A percentile compares a stretch with the other conserved stretches of the same genome.
These are phyloP conservation scores for Microsporum audouinii DNA, from an alignment of 2,329 filamentous ascomycete species.

Conservation along the genomic window DNA sequence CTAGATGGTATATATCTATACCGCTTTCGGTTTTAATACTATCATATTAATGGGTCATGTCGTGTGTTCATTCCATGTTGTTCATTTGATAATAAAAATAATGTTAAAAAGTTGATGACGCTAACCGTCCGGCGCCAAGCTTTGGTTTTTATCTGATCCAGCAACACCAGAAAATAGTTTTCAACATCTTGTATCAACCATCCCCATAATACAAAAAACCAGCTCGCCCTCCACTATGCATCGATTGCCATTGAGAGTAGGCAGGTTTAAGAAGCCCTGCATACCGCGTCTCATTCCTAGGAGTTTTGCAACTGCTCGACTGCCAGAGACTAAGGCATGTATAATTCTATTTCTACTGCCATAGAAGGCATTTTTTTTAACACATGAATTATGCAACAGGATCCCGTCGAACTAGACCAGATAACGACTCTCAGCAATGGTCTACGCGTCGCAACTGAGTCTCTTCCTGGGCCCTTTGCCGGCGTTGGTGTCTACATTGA, in stretches of 20 bases:
- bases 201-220: not conserved
- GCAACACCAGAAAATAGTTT: not conserved
- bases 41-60: not conserved
- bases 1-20: conserved; percentile 2
- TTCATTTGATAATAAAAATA: not conserved
- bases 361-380: not conserved
- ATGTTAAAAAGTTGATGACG: not conserved
- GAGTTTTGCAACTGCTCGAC: conserved; percentile 27
- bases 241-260: conserved; percentile 31
- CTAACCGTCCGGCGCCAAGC: not conserved
- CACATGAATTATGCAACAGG: conserved; percentile 36
- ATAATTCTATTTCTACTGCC: not conserved
- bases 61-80: not conserved
- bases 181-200: not conserved
- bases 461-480: conserved; percentile 84
- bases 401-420: conserved; percentile 74
- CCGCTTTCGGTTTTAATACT: conserved; percentile 1
- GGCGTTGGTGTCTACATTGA: conserved; percentile 94
- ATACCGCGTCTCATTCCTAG: conserved; percentile 26
- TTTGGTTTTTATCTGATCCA: not conserved
- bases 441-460: conserved; percentile 86
- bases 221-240: conserved; percentile 22
- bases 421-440: conserved; percentile 87
- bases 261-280: conserved; percentile 30
- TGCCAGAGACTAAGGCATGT: conserved; percentile 26